These are phyloP conservation scores for Geosmithia putterillii DNA, from an alignment of 2,329 filamentous ascomycete genomes.

Conservation along the genomic window DNA sequence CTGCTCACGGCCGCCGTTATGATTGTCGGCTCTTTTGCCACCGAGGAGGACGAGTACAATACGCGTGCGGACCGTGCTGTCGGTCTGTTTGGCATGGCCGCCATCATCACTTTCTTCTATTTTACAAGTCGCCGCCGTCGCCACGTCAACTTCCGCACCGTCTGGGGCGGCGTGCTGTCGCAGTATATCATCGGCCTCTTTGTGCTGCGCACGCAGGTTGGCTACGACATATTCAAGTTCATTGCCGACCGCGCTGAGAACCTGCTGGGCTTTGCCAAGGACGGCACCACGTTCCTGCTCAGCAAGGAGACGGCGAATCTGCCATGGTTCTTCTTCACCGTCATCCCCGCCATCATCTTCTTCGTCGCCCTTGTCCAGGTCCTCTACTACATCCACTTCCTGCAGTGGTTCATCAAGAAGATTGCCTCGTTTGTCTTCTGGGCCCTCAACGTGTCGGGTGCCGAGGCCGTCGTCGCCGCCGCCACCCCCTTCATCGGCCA, in stretches of 20 bases:
- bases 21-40: conserved; percentile 65
- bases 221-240: conserved; percentile 87
- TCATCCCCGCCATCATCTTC: conserved; percentile 90
- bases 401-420: conserved; percentile 86
- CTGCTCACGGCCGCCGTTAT: conserved; percentile 56
- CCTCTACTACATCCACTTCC: conserved; percentile 64
- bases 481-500: conserved; percentile 91
- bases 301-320: conserved; percentile 27
- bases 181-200: conserved; percentile 87
- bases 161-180: conserved; percentile 78
- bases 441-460: conserved; percentile 74
- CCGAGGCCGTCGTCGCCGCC: conserved; percentile 86
- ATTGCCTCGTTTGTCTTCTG: conserved; percentile 89
- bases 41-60: conserved; percentile 60
- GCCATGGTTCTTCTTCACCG: conserved; percentile 61
- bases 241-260: conserved; percentile 62
- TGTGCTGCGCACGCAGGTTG: conserved; percentile 67
- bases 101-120: conserved; percentile 59
- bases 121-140: conserved; percentile 58
- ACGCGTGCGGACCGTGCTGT: conserved; percentile 69
- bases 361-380: conserved; percentile 89
- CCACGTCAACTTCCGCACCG: conserved; percentile 58
- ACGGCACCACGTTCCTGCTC: conserved; percentile 62
- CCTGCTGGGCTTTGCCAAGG: conserved; percentile 61
- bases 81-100: conserved; percentile 63